A percentile compares a stretch with the other conserved stretches of the same genome.
These are phyloP conservation scores for Coniochaeta sp. DNA, from an alignment of 2,329 filamentous ascomycete species.

Conservation along the genomic window DNA sequence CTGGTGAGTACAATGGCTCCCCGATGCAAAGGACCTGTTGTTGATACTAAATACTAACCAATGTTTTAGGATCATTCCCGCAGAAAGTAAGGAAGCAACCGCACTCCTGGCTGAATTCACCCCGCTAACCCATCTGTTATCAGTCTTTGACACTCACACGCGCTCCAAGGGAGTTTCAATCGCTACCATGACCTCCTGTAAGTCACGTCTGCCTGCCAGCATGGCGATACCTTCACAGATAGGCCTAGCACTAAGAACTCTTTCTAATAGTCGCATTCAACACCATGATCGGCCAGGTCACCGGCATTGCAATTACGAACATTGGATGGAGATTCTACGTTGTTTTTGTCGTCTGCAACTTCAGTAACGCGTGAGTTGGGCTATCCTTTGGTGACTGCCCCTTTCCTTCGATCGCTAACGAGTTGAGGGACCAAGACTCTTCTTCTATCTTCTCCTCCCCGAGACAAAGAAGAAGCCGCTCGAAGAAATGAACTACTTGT, in stretches of 20 bases:
- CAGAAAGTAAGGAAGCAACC: constrained; percentile 37
- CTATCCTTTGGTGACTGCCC: not conserved
- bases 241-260: constrained; percentile 40
- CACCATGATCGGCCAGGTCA: constrained; percentile 22
- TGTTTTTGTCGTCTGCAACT: constrained; percentile 54
- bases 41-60: not conserved
- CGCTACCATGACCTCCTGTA: constrained; percentile 54
- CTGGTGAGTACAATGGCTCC: not conserved
- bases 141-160: constrained; percentile 66
- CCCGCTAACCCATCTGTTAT: not conserved
- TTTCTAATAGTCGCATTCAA: constrained; percentile 27
- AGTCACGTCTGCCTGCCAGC: constrained; percentile 41
- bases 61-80: constrained; percentile 46
- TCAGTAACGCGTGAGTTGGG: constrained; percentile 20
- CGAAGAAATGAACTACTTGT: constrained; percentile 59
- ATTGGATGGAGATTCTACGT: constrained; percentile 40
- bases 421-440: constrained; percentile 11
- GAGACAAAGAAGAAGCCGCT: constrained; percentile 55
- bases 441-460: constrained; percentile 55
- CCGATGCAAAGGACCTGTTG: not conserved
- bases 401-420: not conserved
- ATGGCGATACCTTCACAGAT: constrained; percentile 66
- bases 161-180: constrained; percentile 68
- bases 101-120: not conserved
- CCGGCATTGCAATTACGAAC: constrained; percentile 38